Conservation (phyloP, 2,329 filamentous ascomycete species). For the Botrytis medusae region DNA sequence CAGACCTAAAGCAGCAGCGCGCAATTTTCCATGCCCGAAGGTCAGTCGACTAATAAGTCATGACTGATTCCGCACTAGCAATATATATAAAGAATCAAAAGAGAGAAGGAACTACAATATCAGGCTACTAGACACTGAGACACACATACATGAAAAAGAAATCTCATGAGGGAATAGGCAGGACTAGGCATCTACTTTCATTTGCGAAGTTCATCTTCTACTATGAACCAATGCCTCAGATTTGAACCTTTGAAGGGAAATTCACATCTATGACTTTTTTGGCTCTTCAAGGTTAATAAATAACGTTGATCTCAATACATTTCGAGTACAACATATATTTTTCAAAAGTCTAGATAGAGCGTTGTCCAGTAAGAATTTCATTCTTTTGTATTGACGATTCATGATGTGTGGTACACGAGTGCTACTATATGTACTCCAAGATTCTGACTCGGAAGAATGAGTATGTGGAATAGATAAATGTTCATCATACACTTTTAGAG, state of each 20-base stretch:
- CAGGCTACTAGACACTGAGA: neutral
- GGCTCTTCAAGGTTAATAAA: neutral
- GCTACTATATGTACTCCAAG: no score
- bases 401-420: neutral
- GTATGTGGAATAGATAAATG: no score
- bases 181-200: neutral
- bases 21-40: neutral
- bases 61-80: neutral
- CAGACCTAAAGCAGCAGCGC: neutral
- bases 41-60: neutral
- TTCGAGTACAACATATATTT: neutral
- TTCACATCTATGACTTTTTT: no score
- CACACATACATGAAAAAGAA: neutral
- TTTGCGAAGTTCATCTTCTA: neutral
- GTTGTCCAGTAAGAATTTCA: fast-evolving
- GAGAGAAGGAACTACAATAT: neutral
- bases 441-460: no score
- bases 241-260: neutral
- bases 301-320: neutral
- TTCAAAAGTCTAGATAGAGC: no score
- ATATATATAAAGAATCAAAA: neutral
- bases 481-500: no score
- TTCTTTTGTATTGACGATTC: neutral
- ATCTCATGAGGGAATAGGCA: neutral
- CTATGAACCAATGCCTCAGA: neutral